Percentiles rank a stretch among this genome's conserved stretches.
phyloP scores from a whole-genome alignment of 2,329 filamentous ascomycete species.

The Exophiala calicioides region DNA sequence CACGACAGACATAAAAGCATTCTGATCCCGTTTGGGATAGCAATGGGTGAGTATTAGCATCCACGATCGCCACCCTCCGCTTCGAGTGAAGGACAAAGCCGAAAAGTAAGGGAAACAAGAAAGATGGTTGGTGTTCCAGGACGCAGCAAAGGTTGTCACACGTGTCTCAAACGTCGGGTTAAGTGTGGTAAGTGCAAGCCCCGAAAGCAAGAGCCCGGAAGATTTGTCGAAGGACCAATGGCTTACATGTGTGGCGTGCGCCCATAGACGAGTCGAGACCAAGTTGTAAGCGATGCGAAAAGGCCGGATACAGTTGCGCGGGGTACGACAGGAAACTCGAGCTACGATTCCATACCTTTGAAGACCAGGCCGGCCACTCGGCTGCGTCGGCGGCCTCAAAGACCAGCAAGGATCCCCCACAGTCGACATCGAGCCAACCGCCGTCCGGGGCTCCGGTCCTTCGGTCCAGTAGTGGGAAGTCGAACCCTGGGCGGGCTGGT shows the following conservation, averaged over 20 bases:
- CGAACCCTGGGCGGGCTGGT: too few relatives aligned
- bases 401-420: conserved; percentile 17
- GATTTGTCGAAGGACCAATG: conserved; percentile 8
- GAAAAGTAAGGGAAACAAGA: conserved; percentile 1
- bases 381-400: conserved; percentile 1
- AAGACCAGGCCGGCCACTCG: conserved; percentile 6
- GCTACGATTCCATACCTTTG: conserved; percentile 24
- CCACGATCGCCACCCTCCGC: too few relatives aligned
- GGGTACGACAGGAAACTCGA: conserved; percentile 25
- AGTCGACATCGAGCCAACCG: neutral
- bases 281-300: conserved; percentile 24
- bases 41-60: conserved; percentile 23
- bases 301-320: conserved; percentile 21
- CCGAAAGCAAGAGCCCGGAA: neutral
- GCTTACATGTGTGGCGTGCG: conserved; percentile 12
- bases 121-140: conserved; percentile 28
- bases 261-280: conserved; percentile 24
- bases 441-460: conserved; percentile 11
- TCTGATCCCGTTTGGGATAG: conserved; percentile 16
- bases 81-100: conserved; percentile 11
- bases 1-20: conserved; percentile 15
- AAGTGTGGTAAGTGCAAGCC: conserved; percentile 24
- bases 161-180: conserved; percentile 24
- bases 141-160: conserved; percentile 28
- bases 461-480: conserved; percentile 7